These are phyloP conservation scores for Sicyos baderoa DNA, from an alignment of 306 rosid species.

Conservation along the genomic window DNA sequence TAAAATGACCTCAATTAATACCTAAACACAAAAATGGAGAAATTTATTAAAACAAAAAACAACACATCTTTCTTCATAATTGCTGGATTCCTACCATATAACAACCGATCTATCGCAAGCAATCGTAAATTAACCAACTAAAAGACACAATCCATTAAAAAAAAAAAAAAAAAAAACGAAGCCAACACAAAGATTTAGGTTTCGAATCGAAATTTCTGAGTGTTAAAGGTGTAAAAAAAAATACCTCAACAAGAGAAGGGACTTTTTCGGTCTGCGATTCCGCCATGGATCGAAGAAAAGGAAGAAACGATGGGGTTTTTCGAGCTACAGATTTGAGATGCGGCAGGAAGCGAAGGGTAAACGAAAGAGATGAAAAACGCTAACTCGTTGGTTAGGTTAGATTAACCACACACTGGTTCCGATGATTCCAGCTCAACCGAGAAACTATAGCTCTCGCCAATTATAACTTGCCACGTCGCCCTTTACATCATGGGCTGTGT, in stretches of 20 bases:
- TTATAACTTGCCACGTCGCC: neutral
- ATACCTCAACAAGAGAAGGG: conserved; percentile 66
- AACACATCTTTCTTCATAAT: neutral
- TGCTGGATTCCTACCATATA: neutral
- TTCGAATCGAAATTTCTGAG: neutral
- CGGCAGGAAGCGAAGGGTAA: conserved; percentile 21
- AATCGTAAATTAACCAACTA: neutral
- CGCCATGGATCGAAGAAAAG: conserved; percentile 53
- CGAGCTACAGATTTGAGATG: neutral
- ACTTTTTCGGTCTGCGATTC: conserved; percentile 38
- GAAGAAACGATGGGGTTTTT: conserved; percentile 25
- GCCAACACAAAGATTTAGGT: conserved; percentile 4
- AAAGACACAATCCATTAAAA: neutral
- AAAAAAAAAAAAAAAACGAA: neutral
- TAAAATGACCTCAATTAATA: neutral
- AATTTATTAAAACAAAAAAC: neutral
- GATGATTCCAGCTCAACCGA: neutral
- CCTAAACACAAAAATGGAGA: neutral
- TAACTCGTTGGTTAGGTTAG: conserved; percentile 21
- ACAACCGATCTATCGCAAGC: neutral
- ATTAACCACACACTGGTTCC: conserved; percentile 14
- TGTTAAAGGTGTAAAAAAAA: neutral
- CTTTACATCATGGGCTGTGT: neutral
- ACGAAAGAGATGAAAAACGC: neutral
- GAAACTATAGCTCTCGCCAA: neutral